These are phyloP conservation scores for Lecanicillium sp. DNA, from an alignment of 2,329 filamentous ascomycete genomes.

Conservation along the genomic window DNA sequence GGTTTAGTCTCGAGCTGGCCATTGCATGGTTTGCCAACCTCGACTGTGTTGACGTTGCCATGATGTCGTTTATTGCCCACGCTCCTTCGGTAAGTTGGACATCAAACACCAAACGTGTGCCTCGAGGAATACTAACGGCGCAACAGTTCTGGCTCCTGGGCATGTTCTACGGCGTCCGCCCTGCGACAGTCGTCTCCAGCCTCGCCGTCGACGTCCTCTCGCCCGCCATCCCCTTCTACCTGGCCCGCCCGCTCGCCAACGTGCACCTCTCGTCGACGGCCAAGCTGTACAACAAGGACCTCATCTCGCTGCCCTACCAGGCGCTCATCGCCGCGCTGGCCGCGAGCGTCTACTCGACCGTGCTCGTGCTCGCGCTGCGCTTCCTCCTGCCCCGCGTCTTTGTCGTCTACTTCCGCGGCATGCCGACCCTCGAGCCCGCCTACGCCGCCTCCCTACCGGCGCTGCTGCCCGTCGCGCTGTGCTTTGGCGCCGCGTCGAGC, in stretches of 20 bases:
- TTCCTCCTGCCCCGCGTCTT: slow-evolving; percentile 65
- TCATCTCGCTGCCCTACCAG: slow-evolving; percentile 57
- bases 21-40: slow-evolving; percentile 68
- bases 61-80: slow-evolving; percentile 62
- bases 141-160: slow-evolving; percentile 63
- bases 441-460: slow-evolving; percentile 55
- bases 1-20: slow-evolving; percentile 57
- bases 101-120: slow-evolving; percentile 30
- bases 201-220: slow-evolving; percentile 62
- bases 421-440: slow-evolving; percentile 61
- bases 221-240: slow-evolving; percentile 63
- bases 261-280: slow-evolving; percentile 49
- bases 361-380: slow-evolving; percentile 60
- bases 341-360: slow-evolving; percentile 66
- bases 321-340: slow-evolving; percentile 61
- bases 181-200: slow-evolving; percentile 51
- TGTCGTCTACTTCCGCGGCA: slow-evolving; percentile 65
- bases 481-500: slow-evolving; percentile 62
- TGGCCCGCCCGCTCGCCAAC: slow-evolving; percentile 61
- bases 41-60: slow-evolving; percentile 63
- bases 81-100: slow-evolving; percentile 49
- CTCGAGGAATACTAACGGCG: slow-evolving; percentile 5
- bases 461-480: slow-evolving; percentile 49
- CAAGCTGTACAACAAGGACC: slow-evolving; percentile 52
- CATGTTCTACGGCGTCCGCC: slow-evolving; percentile 67